Evolutionary conservation across 2,329 filamentous ascomycete genomes (phyloP).

Genomic region (Botrytis tulipae): DNA sequence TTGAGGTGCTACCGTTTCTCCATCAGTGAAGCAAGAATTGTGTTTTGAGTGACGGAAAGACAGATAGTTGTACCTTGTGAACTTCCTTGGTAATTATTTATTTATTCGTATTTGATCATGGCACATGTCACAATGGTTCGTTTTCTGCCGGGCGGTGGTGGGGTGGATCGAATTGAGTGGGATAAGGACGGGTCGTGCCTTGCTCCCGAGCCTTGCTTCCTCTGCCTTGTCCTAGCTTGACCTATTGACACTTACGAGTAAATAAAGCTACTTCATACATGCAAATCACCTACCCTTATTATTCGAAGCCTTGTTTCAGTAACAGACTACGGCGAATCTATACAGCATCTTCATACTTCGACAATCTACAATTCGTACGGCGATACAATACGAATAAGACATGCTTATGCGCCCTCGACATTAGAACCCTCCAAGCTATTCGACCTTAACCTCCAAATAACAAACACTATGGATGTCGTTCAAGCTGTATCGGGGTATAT

Average conservation of each 20-base stretch:
- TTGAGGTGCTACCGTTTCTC: slow-evolving; percentile 26
- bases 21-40: slow-evolving; percentile 26
- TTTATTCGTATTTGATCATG: not conserved
- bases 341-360: not conserved
- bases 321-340: not conserved
- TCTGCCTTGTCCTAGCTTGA: slow-evolving; percentile 3
- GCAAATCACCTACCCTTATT: not conserved
- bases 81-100: slow-evolving; percentile 12
- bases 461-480: slow-evolving; percentile 78
- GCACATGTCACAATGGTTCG: not conserved
- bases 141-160: slow-evolving; percentile 15
- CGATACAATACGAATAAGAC: not conserved
- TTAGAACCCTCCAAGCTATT: not conserved
- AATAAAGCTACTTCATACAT: not conserved
- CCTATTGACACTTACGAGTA: not conserved
- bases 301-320: not conserved
- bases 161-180: not conserved
- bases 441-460: not conserved
- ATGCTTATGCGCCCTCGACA: slow-evolving; percentile 4
- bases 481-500: slow-evolving; percentile 93
- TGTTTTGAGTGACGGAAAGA: not conserved
- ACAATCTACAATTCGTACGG: not conserved
- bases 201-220: slow-evolving; percentile 12
- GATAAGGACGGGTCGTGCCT: not conserved
- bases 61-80: not conserved